phyloP scores from a whole-genome alignment of 1,139 yeast genomes.

The Candida glucosophila region DNA sequence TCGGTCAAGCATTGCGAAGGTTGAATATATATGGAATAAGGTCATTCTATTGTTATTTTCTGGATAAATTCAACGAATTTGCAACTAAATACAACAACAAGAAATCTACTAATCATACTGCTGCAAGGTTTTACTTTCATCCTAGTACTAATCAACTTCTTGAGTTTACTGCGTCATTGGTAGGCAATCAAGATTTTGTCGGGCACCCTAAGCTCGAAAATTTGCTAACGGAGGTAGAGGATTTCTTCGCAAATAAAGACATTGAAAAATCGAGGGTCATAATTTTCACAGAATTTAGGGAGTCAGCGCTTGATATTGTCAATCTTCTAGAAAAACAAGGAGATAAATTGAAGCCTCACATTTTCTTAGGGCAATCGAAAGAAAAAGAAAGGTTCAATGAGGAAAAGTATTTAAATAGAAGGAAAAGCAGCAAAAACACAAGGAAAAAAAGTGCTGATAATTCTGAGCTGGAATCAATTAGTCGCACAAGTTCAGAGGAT shows the following conservation, averaged over 20 bases:
- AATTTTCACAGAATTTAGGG: conserved; percentile 80
- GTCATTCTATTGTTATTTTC: conserved; percentile 63
- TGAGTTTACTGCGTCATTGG: conserved; percentile 32
- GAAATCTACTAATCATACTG: conserved; percentile 48
- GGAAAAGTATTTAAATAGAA: conserved; percentile 24
- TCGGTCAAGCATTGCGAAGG: conserved; percentile 66
- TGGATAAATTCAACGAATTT: conserved; percentile 51
- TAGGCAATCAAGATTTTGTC: conserved; percentile 31
- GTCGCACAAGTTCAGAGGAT: conserved; percentile 37
- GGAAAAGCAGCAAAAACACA: no score
- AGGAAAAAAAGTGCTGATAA: conserved; percentile 9
- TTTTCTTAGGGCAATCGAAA: conserved; percentile 79
- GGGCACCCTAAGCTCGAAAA: conserved; percentile 76
- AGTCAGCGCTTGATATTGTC: conserved; percentile 82
- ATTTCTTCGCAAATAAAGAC: conserved; percentile 39
- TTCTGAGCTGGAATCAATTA: conserved; percentile 13
- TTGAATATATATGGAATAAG: conserved; percentile 75
- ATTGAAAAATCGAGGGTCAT: conserved; percentile 60
- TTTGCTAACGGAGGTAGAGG: conserved; percentile 46
- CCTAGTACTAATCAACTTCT: conserved; percentile 38
- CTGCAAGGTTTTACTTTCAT: conserved; percentile 51
- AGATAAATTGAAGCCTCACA: conserved; percentile 55
- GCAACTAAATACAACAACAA: conserved; percentile 44
- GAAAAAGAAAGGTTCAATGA: conserved; percentile 58
- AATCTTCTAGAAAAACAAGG: conserved; percentile 43